Conservation (phyloP, 768 basidiomycete genomes). For the Termitomyces eurrhizus region DNA sequence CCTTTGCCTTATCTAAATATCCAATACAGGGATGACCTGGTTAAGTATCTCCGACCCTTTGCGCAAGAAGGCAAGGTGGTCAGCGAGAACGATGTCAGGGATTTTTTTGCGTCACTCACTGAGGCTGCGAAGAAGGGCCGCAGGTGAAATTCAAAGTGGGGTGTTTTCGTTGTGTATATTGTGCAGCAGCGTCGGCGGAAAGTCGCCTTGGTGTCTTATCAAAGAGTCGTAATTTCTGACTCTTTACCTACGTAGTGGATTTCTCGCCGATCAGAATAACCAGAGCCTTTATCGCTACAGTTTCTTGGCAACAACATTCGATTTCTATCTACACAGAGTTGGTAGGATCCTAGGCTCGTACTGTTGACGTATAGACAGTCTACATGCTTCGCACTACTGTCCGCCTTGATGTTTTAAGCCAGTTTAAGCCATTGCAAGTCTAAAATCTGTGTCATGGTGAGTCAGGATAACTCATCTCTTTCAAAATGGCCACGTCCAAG, state of each 20-base stretch:
- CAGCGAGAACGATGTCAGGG: constrained; percentile 63
- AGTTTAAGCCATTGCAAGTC: background rate
- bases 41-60: constrained; percentile 72
- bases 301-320: background rate
- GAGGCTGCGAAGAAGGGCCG: constrained; percentile 30
- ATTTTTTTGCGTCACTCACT: constrained; percentile 57
- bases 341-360: background rate
- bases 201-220: background rate
- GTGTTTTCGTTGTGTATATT: background rate
- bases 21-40: constrained; percentile 59
- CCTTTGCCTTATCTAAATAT: constrained; percentile 5
- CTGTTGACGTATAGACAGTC: background rate
- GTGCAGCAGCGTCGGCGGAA: background rate
- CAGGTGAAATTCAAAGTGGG: constrained; percentile 3
- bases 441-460: background rate
- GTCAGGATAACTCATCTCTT: background rate
- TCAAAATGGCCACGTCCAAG: background rate
- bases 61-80: constrained; percentile 75
- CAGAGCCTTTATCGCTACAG: background rate
- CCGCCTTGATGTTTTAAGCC: background rate
- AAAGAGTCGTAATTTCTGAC: background rate
- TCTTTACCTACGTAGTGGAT: background rate
- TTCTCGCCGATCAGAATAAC: background rate
- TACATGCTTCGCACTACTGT: background rate
- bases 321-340: background rate